Evolutionary conservation across 2,329 filamentous ascomycete genomes (phyloP), one percentile per base, ranked within the genome.

Genomic region (Pseudofabraea citricarpa): DNA sequence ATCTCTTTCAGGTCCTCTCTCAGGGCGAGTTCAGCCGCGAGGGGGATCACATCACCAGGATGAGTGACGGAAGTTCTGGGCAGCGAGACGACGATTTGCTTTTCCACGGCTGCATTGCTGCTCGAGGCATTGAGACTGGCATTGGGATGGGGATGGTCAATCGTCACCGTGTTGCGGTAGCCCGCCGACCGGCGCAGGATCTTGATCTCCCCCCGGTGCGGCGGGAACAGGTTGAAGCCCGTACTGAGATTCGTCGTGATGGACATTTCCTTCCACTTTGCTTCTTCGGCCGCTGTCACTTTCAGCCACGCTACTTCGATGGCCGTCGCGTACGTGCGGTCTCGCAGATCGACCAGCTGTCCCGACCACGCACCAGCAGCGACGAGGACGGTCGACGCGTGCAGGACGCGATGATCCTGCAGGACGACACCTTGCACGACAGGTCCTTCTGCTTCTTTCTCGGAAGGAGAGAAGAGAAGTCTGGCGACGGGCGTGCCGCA

Each of bases 241-340:
- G 13, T 31, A n/a, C 13, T 31, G 16, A 9, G 13, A 31, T 31
- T 31, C 3, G 57, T 60, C 6, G 55, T 57, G 36, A 57, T 58
- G 6, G 57, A 55, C 54, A 60, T 60, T 29, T 56, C 42, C 43
- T 54, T 54, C 55, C 55, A 60, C 19, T 42, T 40, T 3, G 37
- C 27, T 31, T 12, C 27, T 10, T 31, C 27, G 16, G 27, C 27
- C 13, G 27, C 6, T 3, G 27, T 31, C 27, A 31, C 13, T 31
- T 31, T 12, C 27, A 31, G 27, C 6, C 16, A 15, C 16, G 13
- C 27, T n/a, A 31, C 27, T 4, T 12, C 10, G 10, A n/a, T 12
- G 2, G 13, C 27, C 10, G 13, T 31, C 13, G 27, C 27, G 16
- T n/a, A 12, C 27, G 16, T n/a, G 13, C 16, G 27, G 13, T 15